Evolutionary conservation across 2,329 filamentous ascomycete species (phyloP).

Genomic region (Hypoxylon sp.): DNA sequence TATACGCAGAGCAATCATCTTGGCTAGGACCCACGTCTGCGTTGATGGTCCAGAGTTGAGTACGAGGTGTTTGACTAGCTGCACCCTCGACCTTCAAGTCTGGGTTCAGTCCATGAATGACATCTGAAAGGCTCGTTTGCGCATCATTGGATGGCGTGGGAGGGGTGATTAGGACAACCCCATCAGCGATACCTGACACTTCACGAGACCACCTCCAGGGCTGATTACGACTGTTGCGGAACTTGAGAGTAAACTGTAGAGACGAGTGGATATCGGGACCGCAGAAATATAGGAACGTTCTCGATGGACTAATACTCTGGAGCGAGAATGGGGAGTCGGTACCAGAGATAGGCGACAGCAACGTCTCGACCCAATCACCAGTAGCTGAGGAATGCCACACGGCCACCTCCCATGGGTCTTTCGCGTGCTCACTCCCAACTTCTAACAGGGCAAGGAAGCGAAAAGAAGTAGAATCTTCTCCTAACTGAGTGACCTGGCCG

Average conservation of each 20-base stretch:
- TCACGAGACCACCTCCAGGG: constrained; percentile 77
- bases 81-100: constrained; percentile 62
- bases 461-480: constrained; percentile 55
- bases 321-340: constrained; percentile 58
- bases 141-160: constrained; percentile 38
- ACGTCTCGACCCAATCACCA: constrained; percentile 62
- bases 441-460: constrained; percentile 75
- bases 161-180: constrained; percentile 63
- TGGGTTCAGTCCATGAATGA: constrained; percentile 65
- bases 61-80: constrained; percentile 71
- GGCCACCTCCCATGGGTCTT: constrained; percentile 73
- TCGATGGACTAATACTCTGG: constrained; percentile 48
- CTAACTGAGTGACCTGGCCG: constrained; percentile 73
- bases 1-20: constrained; percentile 64
- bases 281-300: constrained; percentile 62
- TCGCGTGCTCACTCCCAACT: constrained; percentile 61
- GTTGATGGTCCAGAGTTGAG: constrained; percentile 74
- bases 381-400: constrained; percentile 75
- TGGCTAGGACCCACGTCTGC: constrained; percentile 63
- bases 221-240: constrained; percentile 59
- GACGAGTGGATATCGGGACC: constrained; percentile 54
- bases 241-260: constrained; percentile 75
- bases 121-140: constrained; percentile 56
- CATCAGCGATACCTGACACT: constrained; percentile 69
- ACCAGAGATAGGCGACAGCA: constrained; percentile 43